Conservation (phyloP, 257 asterid species). For the Craterostigma plantagineum region DNA sequence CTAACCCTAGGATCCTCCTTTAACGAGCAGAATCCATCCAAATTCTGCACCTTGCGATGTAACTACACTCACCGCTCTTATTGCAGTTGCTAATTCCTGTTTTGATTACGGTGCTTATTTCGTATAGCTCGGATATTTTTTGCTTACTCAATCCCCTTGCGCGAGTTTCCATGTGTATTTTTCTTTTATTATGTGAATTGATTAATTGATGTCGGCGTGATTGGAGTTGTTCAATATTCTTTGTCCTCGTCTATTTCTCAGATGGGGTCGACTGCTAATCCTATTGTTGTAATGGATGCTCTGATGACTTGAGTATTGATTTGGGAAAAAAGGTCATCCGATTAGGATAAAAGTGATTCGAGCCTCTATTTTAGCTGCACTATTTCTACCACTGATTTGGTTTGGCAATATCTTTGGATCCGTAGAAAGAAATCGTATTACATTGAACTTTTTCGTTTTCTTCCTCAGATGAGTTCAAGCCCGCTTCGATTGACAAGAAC, state of each 20-base stretch:
- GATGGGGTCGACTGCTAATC: too few species aligned
- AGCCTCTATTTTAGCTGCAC: too few species aligned
- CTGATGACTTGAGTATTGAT: too few species aligned
- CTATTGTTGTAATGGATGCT: too few species aligned
- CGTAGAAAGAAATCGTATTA: background rate
- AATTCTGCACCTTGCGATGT: conserved; percentile 96
- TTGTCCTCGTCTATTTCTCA: too few species aligned
- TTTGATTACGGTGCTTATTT: background rate
- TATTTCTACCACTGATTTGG: background rate
- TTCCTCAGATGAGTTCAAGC: conserved; percentile 83
- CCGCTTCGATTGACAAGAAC: conserved; percentile 89
- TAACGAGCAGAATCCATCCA: conserved; percentile 78
- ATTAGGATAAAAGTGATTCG: too few species aligned
- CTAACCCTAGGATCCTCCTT: conserved; percentile 84
- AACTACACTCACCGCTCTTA: conserved; percentile 8
- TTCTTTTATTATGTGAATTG: too few species aligned
- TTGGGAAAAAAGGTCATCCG: too few species aligned
- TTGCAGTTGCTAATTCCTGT: background rate
- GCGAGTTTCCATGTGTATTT: too few species aligned
- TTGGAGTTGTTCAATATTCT: too few species aligned
- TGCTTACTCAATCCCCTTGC: too few species aligned
- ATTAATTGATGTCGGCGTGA: too few species aligned
- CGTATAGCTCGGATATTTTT: background rate
- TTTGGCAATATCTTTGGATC: background rate
- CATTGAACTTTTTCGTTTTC: background rate